Evolutionary conservation across 768 basidiomycete species (phyloP), one percentile per base, ranked within the genome.

Genomic region (Strobilomyces dryophilus): DNA sequence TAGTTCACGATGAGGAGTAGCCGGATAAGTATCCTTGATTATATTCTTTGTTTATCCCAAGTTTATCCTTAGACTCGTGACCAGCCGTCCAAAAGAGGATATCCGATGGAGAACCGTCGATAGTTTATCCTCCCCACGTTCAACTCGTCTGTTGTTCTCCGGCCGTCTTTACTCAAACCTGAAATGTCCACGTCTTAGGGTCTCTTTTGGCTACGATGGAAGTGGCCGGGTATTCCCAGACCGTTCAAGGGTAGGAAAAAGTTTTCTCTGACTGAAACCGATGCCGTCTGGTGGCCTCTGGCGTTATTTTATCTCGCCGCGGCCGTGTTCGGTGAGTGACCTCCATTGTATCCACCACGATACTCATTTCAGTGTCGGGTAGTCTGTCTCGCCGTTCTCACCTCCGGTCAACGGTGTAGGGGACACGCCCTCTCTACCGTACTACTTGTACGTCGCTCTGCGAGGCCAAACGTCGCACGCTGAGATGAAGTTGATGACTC

Each of bases 391-490:
- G n/a, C n/a, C n/a, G n/a, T n/a, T n/a, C n/a, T n/a, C n/a, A n/a
- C n/a, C n/a, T n/a, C n/a, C n/a, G n/a, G n/a, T n/a, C n/a, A n/a
- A n/a, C n/a, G n/a, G n/a, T n/a, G n/a, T n/a, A n/a, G n/a, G n/a
- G 14, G 81, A 84, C 57, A 82, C 81, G 1, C 81, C 81, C n/a
- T 79, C 83, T 11, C 62, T 84, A n/a, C 81, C 82, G 1, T 83
- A 83, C 55, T 83, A 82, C 59, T 57, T 84, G 74, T 77, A 52
- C 14, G 57, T 54, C 15, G 18, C 4, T 3, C 6, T 20, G n/a
- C n/a, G 32, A 21, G 31, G 17, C 14, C 17, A 17, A 37, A 5
- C 5, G 15, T n/a, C 6, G 11, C 18, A 21, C 26, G 17, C 29
- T 44, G 11, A 46, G 11, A 1, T 21, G 20, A 9, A 29, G 10